Percentiles rank a stretch among this genome's conserved stretches.
Evolutionary conservation across 2,329 filamentous ascomycete species (phyloP).

Genomic region (Aspergillus hiratsukae): DNA sequence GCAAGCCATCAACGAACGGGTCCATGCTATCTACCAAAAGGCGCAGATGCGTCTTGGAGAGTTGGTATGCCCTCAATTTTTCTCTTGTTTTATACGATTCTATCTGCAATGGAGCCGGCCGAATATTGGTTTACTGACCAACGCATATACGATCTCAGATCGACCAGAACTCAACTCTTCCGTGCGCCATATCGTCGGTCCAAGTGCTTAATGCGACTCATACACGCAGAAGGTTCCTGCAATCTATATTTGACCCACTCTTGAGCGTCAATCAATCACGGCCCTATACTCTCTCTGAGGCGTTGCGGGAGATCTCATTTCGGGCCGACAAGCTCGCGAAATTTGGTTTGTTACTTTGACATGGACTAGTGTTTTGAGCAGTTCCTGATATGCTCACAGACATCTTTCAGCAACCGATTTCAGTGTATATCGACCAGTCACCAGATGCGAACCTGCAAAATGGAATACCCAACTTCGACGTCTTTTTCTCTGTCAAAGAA

Average conservation of each 20-base stretch:
- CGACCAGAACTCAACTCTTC: constrained; percentile 76
- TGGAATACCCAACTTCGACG: constrained; percentile 65
- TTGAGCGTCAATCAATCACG: constrained; percentile 63
- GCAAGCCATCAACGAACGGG: constrained; percentile 56
- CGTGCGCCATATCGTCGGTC: constrained; percentile 82
- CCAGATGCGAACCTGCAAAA: constrained; percentile 65
- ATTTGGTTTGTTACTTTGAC: constrained; percentile 60
- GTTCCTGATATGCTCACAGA: constrained; percentile 47
- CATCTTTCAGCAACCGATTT: constrained; percentile 80
- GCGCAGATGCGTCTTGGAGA: constrained; percentile 61
- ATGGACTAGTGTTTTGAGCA: neutral
- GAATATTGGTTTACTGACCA: constrained; percentile 7
- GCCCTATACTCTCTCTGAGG: constrained; percentile 74
- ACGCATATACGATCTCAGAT: constrained; percentile 49
- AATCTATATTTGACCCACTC: constrained; percentile 73
- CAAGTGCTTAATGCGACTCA: constrained; percentile 76
- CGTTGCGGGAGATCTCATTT: constrained; percentile 65
- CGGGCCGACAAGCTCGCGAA: constrained; percentile 70
- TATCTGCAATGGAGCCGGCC: neutral
- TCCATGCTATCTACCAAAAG: constrained; percentile 56
- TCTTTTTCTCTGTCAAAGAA: constrained; percentile 74
- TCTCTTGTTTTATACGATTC: neutral
- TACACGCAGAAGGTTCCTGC: constrained; percentile 78
- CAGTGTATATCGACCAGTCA: constrained; percentile 76
- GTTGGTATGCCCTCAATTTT: constrained; percentile 48